Evolutionary conservation across 257 asterid species (phyloP).

Genomic region (Oldenlandia corymbosa): DNA sequence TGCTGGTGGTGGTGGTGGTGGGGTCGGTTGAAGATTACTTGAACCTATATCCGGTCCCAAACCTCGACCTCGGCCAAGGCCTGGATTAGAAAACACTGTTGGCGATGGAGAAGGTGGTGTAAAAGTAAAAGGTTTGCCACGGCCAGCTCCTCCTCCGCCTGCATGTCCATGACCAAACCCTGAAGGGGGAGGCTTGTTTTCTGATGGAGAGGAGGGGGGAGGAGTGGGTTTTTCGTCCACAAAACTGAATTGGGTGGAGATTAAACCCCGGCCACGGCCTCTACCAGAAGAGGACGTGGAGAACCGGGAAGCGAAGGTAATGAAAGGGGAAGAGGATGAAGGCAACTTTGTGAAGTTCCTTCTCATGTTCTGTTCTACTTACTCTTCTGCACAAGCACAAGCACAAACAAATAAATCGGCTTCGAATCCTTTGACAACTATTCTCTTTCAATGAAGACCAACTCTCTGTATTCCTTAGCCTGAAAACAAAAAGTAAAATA

Average conservation of each 20-base stretch:
- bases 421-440: too few relatives aligned
- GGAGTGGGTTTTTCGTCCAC: conserved; percentile 21
- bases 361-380: too few relatives aligned
- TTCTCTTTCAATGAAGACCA: too few relatives aligned
- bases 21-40: conserved; percentile 18
- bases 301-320: too few relatives aligned
- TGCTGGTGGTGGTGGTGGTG: conserved; percentile 17
- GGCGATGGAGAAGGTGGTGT: conserved; percentile 27
- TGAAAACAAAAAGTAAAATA: too few relatives aligned
- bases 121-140: conserved; percentile 43
- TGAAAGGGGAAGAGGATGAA: too few relatives aligned
- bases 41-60: conserved; percentile 26
- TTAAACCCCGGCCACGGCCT: conserved; percentile 53
- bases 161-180: conserved; percentile 53
- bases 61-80: conserved; percentile 52
- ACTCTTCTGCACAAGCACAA: too few relatives aligned
- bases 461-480: too few relatives aligned
- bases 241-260: conserved; percentile 19
- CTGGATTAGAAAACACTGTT: conserved; percentile 15
- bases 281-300: too few relatives aligned
- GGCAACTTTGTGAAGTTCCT: too few relatives aligned
- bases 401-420: too few relatives aligned
- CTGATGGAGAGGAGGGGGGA: conserved; percentile 1
- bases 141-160: too few relatives aligned
- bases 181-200: conserved; percentile 4